Evolutionary conservation across 345 rosid species (phyloP).

Genomic region (Syzygium grande): DNA sequence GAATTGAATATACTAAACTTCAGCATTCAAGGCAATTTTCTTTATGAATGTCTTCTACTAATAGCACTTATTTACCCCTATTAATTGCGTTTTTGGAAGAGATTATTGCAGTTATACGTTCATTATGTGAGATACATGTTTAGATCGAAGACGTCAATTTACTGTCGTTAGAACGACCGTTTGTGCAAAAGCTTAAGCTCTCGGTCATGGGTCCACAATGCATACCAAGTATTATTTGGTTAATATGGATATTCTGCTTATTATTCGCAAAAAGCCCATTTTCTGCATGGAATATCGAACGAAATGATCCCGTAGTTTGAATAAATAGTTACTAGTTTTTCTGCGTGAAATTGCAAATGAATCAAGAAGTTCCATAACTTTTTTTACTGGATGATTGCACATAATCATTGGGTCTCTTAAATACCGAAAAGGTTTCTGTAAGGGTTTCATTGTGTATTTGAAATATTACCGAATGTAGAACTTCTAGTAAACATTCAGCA

Average conservation of each 20-base stretch:
- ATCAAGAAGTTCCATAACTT: not conserved
- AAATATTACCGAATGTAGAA: not conserved
- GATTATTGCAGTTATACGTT: not conserved
- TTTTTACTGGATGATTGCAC: not conserved
- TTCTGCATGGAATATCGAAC: too few species aligned
- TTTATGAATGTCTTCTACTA: not conserved
- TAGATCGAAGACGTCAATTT: not conserved
- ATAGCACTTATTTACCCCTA: not conserved
- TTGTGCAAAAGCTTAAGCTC: not conserved
- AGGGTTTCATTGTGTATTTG: not conserved
- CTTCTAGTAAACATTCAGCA: not conserved
- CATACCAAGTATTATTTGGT: not conserved
- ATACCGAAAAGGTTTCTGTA: not conserved
- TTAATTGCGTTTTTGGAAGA: not conserved
- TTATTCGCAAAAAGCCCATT: too few species aligned
- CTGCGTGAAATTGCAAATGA: not conserved
- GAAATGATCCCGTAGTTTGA: not conserved
- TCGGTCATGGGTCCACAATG: not conserved
- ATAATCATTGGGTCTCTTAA: not conserved
- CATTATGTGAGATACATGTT: not conserved
- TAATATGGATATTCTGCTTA: not conserved
- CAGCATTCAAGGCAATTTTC: not conserved
- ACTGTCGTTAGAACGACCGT: not conserved
- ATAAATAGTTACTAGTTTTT: not conserved
- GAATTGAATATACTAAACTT: not conserved